Percentiles rank a stretch among this genome's conserved stretches.
Evolutionary conservation across 768 basidiomycete species (phyloP).

Genomic region (Macrolepiota fuliginosa): DNA sequence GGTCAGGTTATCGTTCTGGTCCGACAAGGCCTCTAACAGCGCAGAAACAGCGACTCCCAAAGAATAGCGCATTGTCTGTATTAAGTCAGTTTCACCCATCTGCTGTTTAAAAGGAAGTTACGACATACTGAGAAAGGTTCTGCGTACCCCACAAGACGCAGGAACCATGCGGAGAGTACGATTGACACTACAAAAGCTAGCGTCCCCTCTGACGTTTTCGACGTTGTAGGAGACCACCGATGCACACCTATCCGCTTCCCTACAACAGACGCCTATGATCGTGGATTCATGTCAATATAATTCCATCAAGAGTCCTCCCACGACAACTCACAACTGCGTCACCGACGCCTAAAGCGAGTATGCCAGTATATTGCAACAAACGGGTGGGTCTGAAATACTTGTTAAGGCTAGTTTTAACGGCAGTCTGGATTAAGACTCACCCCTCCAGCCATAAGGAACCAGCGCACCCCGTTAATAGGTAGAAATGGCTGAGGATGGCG

Average conservation of each 20-base stretch:
- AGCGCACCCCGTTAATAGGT: constrained; percentile 93
- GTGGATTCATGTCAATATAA: constrained; percentile 4
- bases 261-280: constrained; percentile 79
- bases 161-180: constrained; percentile 61
- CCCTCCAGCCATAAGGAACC: constrained; percentile 95
- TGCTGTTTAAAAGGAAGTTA: not conserved
- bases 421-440: constrained; percentile 39
- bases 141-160: constrained; percentile 68
- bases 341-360: constrained; percentile 86
- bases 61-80: constrained; percentile 66
- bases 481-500: constrained; percentile 96
- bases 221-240: constrained; percentile 80
- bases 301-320: not conserved
- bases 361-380: constrained; percentile 72
- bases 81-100: not conserved
- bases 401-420: not conserved
- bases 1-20: constrained; percentile 97
- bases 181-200: constrained; percentile 76
- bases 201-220: constrained; percentile 92
- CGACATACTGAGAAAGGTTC: constrained; percentile 75
- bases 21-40: constrained; percentile 85
- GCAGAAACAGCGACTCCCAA: constrained; percentile 62
- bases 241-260: constrained; percentile 81
- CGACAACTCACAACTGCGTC: constrained; percentile 76
- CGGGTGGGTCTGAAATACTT: constrained; percentile 33